Percentiles rank a stretch among this genome's conserved stretches.
Evolutionary conservation across 352 stramenopile genomes (phyloP).

Genomic region (Phytophthora rubi): DNA sequence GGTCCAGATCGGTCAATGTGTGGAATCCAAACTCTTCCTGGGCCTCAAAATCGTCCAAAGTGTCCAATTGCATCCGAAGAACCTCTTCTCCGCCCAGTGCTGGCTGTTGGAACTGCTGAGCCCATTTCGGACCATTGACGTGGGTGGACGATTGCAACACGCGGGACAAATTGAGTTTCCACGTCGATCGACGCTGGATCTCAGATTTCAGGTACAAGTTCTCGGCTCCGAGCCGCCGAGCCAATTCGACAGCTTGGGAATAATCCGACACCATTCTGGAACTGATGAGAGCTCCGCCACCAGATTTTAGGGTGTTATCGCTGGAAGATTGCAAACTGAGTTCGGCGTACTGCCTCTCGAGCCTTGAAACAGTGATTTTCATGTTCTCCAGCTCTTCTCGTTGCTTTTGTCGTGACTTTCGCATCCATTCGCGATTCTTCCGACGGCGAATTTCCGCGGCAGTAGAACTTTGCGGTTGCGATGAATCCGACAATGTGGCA

Average conservation of each 20-base stretch:
- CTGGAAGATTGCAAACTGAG: slow-evolving; percentile 32
- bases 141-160: slow-evolving; percentile 36
- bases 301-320: not conserved
- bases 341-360: slow-evolving; percentile 43
- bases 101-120: slow-evolving; percentile 27
- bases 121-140: slow-evolving; percentile 23
- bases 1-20: slow-evolving; percentile 30
- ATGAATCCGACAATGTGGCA: not conserved
- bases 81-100: slow-evolving; percentile 13
- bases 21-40: slow-evolving; percentile 42
- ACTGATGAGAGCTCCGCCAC: not conserved
- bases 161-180: slow-evolving; percentile 40
- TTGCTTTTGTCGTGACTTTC: slow-evolving; percentile 38
- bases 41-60: slow-evolving; percentile 33
- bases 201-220: slow-evolving; percentile 48
- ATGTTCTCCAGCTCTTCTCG: slow-evolving; percentile 42
- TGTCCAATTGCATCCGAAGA: slow-evolving; percentile 22
- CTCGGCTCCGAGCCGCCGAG: slow-evolving; percentile 43
- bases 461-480: not conserved
- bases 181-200: slow-evolving; percentile 44
- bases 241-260: slow-evolving; percentile 31
- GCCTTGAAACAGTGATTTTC: slow-evolving; percentile 36
- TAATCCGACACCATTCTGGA: slow-evolving; percentile 14
- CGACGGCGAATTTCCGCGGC: slow-evolving; percentile 30
- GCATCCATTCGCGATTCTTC: slow-evolving; percentile 58